phyloP scores from a whole-genome alignment of 495 filamentous ascomycete species.

The Talaromyces borbonicus region DNA sequence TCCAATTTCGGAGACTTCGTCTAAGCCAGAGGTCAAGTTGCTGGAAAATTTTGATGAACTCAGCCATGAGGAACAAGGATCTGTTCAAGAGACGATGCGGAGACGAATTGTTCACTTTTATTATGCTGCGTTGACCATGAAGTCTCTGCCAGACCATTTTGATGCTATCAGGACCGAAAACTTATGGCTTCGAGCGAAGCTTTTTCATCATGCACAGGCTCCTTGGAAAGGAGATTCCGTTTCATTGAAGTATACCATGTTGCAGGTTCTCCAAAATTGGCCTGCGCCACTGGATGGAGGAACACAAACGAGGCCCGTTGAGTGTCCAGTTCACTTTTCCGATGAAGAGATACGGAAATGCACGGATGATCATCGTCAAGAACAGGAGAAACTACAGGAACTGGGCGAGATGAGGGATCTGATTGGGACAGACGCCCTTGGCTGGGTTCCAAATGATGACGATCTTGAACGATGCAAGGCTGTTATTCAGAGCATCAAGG shows the following conservation, averaged over 20 bases:
- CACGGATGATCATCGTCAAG: constrained; percentile 9
- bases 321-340: constrained; percentile 14
- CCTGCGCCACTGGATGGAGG: constrained; percentile 13
- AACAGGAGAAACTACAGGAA: constrained; percentile 17
- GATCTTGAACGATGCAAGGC: constrained; percentile 13
- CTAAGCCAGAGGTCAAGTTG: constrained; percentile 17
- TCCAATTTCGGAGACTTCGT: constrained; percentile 16
- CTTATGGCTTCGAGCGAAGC: constrained; percentile 17
- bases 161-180: constrained; percentile 15
- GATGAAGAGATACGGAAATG: constrained; percentile 12
- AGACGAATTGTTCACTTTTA: constrained; percentile 20
- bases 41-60: constrained; percentile 12
- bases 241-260: constrained; percentile 13
- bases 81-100: constrained; percentile 16
- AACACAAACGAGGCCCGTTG: background rate
- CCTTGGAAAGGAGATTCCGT: constrained; percentile 19
- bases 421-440: constrained; percentile 17
- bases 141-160: constrained; percentile 18
- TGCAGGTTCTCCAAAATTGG: constrained; percentile 14
- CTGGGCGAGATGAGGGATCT: constrained; percentile 17
- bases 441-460: constrained; percentile 20
- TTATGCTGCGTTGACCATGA: constrained; percentile 19
- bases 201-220: constrained; percentile 13
- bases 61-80: constrained; percentile 11
- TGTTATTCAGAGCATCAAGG: constrained; percentile 15